phyloP scores from a whole-genome alignment of 768 basidiomycete species.

The Boletus edulis region DNA sequence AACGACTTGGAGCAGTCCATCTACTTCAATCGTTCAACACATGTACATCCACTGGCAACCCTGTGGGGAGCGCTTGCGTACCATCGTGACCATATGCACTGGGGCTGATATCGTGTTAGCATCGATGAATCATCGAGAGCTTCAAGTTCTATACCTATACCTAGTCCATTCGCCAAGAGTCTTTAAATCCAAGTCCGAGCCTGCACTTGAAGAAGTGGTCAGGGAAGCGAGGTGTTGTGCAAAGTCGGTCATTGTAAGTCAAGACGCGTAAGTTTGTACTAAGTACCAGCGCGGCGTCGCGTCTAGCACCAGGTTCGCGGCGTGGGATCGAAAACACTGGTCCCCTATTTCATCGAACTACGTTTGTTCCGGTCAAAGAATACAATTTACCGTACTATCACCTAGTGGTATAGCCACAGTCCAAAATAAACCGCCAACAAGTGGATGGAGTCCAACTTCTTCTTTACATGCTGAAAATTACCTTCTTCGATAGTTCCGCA shows the following conservation, averaged over 20 bases:
- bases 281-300: too few relatives aligned
- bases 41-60: background rate
- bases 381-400: background rate
- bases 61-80: slow-evolving; percentile 6
- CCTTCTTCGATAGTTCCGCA: slow-evolving; percentile 37
- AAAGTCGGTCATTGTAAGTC: slow-evolving; percentile 21
- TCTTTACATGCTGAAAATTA: slow-evolving; percentile 35
- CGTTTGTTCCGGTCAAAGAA: too few relatives aligned
- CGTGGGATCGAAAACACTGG: slow-evolving; percentile 3
- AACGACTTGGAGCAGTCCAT: slow-evolving; percentile 1
- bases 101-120: slow-evolving; percentile 19
- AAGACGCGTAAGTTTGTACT: background rate
- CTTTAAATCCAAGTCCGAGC: slow-evolving; percentile 13
- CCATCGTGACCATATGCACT: slow-evolving; percentile 12
- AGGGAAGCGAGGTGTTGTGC: slow-evolving; percentile 21
- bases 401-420: background rate
- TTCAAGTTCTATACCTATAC: slow-evolving; percentile 15
- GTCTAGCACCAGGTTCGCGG: background rate
- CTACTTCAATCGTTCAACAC: slow-evolving; percentile 14
- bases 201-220: slow-evolving; percentile 10
- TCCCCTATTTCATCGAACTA: too few relatives aligned
- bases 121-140: slow-evolving; percentile 5
- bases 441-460: background rate
- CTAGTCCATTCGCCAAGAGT: slow-evolving; percentile 24
- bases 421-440: background rate